Evolutionary conservation across 148 eudicot genomes (phyloP), one percentile per base, ranked within the genome.

Genomic region (Cornus kousa): DNA sequence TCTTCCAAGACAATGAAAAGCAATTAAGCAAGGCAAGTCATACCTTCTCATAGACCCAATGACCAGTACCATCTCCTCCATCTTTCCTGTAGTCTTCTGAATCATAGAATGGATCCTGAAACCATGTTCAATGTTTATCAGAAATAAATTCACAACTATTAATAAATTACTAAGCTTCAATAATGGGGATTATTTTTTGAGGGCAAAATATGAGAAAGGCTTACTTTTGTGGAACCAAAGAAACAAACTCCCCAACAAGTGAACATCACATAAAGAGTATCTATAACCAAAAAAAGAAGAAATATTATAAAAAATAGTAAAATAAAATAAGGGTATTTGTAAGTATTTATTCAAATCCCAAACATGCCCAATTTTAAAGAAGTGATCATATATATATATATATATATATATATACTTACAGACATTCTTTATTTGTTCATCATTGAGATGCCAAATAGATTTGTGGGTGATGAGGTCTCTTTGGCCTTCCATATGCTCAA

Each of bases 11-110:
- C 13, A 14, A 11, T 57, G 4, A 74, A 5, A 22, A 24, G 73
- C 3, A 67, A 19, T 17, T 2, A 22, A 24, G 73, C 3, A 67
- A 19, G 22, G 4, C 40, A 59, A 46, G 10, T 59, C 9, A 43
- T 87, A 93, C 97, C 97, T 90, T 93, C 73, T 90, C 88, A 78
- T 93, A 93, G 35, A 93, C 85, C 97, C 97, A 93, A 73, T 91
- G 87, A 10, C 97, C 97, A 2, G 90, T 88, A 64, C 97, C 97
- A 79, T 93, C 97, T 80, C 97, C 97, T 86, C 97, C 97, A 80
- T 93, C 95, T 79, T 84, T 85, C 64, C 95, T 87, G 76, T 93
- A 93, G 10, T 69, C 55, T 72, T 93, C 95, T 28, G 97, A 93
- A 78, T 93, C 97, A 78, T 93, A 93, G 79, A 77, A 91, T 48